Evolutionary conservation across 192 early-diverging fungal species (phyloP), one percentile per base, ranked within the genome.

Genomic region (Backusella westeae): DNA sequence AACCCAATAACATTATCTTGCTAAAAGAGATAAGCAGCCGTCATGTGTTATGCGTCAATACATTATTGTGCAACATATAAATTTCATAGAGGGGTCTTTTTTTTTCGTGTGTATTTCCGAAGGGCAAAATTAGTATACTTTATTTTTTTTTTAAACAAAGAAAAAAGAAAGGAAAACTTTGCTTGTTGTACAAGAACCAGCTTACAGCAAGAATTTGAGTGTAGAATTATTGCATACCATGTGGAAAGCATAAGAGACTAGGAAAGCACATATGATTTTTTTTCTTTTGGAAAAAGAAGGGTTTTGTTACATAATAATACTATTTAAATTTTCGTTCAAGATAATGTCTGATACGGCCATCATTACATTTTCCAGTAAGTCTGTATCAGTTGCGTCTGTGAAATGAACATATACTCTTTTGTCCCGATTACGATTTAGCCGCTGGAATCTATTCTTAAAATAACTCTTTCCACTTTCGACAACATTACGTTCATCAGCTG

Each of bases 401-500:
- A 83, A 86, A 77, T 89, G 88, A 32, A 81, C 73, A 80, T 86
- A 89, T 26, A 89, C 81, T 41, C 86, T 79, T 70, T 87, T 87
- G 34, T 83, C 75, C 10, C 81, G 81, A 32, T 75, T 83, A 44
- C 78, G 59, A 76, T 86, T 88, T 42, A 86, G 34, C 0, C 80
- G 78, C 67, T 80, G 75, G 41, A 88, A 88, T 71, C 87, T 71
- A 49, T 74, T 68, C 52, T 79, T 72, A 44, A 88, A 88, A 67
- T 86, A 88, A 3, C 71, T 44, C 67, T 73, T 1, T 81, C 82
- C 36, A 77, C 70, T n/a, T 75, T 77, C 21, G 72, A 67, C 49
- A 81, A 78, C 7, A 75, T 67, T 29, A 78, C 75, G 15, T 42
- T 29, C 12, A 82, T 84, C 85, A 72, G 15, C 26, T 38, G 32